A percentile compares a stretch with the other conserved stretches of the same genome.
Evolutionary conservation across 768 basidiomycete species (phyloP).

Genomic region (Auriculariales sp.): DNA sequence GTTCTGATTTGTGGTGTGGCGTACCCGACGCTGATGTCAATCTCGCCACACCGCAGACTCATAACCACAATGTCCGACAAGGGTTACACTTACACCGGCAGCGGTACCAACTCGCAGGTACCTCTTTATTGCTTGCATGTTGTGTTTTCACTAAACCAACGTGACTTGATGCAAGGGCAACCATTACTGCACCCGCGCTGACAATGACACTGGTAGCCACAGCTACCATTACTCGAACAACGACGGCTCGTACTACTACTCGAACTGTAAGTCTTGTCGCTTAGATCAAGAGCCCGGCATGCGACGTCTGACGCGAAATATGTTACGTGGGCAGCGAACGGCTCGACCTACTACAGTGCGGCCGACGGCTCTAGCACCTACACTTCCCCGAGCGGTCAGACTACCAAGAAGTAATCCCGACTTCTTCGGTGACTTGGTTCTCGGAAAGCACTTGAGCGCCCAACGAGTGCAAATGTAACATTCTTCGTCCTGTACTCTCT

Average conservation of each 20-base stretch:
- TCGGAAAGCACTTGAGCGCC: no score
- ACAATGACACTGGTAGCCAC: neutral
- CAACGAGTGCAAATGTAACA: no score
- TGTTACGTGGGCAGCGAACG: no score
- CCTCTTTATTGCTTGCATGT: neutral
- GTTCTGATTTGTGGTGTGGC: no score
- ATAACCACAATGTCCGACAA: neutral
- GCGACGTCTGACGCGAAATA: no score
- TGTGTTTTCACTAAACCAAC: neutral
- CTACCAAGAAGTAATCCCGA: constrained; percentile 8
- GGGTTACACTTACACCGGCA: neutral
- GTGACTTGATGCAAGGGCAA: neutral
- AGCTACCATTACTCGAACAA: neutral
- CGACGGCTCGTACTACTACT: neutral
- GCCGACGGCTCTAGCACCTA: constrained; percentile 34
- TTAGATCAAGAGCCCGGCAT: no score
- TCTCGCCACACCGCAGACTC: no score
- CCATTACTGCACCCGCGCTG: neutral
- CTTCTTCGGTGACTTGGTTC: no score
- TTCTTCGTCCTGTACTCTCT: no score
- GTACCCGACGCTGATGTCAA: neutral
- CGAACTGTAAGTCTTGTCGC: no score
- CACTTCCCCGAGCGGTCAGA: constrained; percentile 28
- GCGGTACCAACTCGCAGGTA: neutral
- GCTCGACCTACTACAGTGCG: constrained; percentile 27